Evolutionary conservation across 2,329 filamentous ascomycete species (phyloP).

Genomic region (Coniochaeta prunicola): DNA sequence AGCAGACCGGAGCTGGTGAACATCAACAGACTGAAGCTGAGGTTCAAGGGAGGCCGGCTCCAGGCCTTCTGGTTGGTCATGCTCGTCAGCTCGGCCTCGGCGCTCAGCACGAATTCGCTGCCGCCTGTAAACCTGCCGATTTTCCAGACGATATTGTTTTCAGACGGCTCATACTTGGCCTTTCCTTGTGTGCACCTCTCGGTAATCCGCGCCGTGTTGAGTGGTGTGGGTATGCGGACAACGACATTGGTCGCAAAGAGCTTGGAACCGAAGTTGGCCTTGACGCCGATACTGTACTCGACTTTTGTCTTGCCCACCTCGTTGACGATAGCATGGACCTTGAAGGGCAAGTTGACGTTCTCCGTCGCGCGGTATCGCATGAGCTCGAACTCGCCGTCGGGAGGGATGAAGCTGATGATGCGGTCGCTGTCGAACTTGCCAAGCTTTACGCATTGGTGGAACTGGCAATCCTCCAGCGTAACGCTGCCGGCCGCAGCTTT

Average conservation of each 20-base stretch:
- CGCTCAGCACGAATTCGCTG: constrained; percentile 89
- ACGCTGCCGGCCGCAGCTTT: constrained; percentile 94
- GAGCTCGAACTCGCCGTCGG: constrained; percentile 95
- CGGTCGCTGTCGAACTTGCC: constrained; percentile 94
- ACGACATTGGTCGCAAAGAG: constrained; percentile 96
- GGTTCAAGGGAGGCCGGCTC: constrained; percentile 84
- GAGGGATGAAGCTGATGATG: constrained; percentile 94
- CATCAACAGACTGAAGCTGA: constrained; percentile 94
- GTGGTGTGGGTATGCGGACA: constrained; percentile 86
- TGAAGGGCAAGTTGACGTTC: constrained; percentile 98
- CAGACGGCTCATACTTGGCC: constrained; percentile 95
- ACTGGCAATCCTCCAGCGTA: constrained; percentile 94
- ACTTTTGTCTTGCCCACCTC: constrained; percentile 96
- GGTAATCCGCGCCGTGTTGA: constrained; percentile 91
- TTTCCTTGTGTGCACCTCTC: constrained; percentile 93
- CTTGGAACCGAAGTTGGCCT: constrained; percentile 93
- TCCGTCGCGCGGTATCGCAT: constrained; percentile 98
- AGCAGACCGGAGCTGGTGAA: constrained; percentile 92
- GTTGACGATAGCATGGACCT: constrained; percentile 97
- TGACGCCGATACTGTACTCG: constrained; percentile 96
- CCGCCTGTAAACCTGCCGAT: constrained; percentile 98
- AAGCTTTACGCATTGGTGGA: constrained; percentile 97
- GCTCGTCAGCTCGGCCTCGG: constrained; percentile 85
- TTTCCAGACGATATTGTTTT: constrained; percentile 99
- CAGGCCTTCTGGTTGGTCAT: constrained; percentile 99